A percentile compares a stretch with the other conserved stretches of the same genome.
Conservation (phyloP, 768 basidiomycete species). For the Leccinum rimulosum region DNA sequence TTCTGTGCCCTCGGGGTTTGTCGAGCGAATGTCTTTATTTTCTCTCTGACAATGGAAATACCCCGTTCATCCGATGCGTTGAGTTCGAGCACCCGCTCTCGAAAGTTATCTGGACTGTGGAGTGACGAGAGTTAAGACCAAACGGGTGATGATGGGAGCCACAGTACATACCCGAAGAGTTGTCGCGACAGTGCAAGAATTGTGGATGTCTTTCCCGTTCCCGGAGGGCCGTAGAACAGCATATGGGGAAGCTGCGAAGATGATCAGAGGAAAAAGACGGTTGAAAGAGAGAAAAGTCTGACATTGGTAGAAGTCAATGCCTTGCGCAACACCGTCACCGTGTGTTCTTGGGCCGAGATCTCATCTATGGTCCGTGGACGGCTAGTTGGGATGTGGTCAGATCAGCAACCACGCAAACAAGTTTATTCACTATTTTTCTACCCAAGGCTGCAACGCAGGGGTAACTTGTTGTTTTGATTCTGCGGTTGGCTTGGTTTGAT, state of each 20-base stretch:
- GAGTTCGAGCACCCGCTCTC: constrained; percentile 88
- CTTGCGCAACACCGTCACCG: constrained; percentile 87
- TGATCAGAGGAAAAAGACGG: constrained; percentile 8
- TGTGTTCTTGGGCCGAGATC: constrained; percentile 96
- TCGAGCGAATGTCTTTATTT: constrained; percentile 97
- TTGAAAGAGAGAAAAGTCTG: background rate
- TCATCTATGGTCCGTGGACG: constrained; percentile 98
- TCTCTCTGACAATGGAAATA: constrained; percentile 94
- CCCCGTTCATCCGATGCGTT: constrained; percentile 99
- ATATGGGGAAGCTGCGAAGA: constrained; percentile 88
- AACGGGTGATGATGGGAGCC: background rate
- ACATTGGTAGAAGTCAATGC: constrained; percentile 93
- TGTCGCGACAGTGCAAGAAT: constrained; percentile 93
- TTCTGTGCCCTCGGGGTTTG: constrained; percentile 84
- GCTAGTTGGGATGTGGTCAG: constrained; percentile 40
- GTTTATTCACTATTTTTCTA: constrained; percentile 88
- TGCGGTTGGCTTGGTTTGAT: constrained; percentile 38
- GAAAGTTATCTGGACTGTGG: constrained; percentile 89
- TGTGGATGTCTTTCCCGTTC: constrained; percentile 98
- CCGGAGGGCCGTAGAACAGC: constrained; percentile 99
- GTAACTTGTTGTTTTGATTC: constrained; percentile 47
- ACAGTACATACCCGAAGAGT: constrained; percentile 75
- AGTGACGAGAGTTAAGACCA: background rate
- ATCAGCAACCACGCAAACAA: background rate
- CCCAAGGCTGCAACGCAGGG: constrained; percentile 84